phyloP scores from a whole-genome alignment of 139 green algal genomes.

The Tetradesmus lagerheimii region DNA sequence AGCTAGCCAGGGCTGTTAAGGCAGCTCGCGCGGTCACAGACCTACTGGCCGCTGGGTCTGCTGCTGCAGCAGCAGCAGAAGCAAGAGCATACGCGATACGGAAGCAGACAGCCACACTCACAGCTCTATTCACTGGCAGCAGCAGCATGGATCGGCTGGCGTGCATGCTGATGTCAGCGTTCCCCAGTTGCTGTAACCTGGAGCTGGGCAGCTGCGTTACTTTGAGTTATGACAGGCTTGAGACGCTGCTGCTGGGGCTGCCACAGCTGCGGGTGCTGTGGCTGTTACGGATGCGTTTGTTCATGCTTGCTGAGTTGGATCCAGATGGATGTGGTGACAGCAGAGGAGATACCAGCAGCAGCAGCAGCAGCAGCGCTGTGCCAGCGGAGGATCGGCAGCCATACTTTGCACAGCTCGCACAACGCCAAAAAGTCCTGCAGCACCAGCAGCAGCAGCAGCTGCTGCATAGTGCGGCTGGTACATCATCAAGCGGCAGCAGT shows the following conservation, averaged over 20 bases:
- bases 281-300: neutral
- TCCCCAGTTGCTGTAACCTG: neutral
- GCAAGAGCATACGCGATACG: too few species aligned
- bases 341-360: too few species aligned
- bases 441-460: neutral
- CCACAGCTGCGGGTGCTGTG: neutral
- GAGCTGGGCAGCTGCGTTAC: constrained; percentile 2
- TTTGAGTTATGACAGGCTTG: neutral
- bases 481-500: neutral
- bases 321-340: too few species aligned
- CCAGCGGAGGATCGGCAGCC: too few species aligned
- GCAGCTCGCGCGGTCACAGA: neutral
- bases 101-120: too few species aligned
- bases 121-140: too few species aligned
- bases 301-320: neutral
- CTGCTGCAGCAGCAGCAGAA: too few species aligned
- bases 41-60: neutral
- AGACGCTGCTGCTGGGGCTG: neutral
- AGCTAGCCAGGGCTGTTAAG: too few species aligned
- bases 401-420: too few species aligned
- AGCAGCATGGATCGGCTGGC: neutral
- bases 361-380: neutral
- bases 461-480: neutral
- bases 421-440: neutral
- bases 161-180: neutral